Evolutionary conservation across 1,284 basidiomycete species (phyloP).

Genomic region (Somion occarium): DNA sequence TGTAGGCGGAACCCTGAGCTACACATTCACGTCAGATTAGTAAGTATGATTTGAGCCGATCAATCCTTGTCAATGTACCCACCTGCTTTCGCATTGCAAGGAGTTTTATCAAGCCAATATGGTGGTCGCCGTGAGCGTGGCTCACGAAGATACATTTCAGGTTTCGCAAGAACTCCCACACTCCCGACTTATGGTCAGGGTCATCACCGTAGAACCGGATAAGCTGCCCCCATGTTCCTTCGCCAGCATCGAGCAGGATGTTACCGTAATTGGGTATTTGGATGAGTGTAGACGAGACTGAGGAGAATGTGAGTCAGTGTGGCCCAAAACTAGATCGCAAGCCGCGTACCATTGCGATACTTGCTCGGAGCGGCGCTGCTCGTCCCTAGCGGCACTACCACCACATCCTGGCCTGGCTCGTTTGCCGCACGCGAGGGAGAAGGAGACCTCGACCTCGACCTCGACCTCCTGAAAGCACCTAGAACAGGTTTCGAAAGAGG

Average conservation of each 20-base stretch:
- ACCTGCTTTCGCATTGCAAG: conserved; percentile 73
- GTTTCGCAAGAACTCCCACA: conserved; percentile 61
- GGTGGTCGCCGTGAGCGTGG: conserved; percentile 93
- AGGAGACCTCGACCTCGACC: not conserved
- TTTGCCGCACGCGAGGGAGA: conserved; percentile 4
- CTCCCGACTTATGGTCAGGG: conserved; percentile 31
- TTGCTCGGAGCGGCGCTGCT: conserved; percentile 83
- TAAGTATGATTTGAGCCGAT: not conserved
- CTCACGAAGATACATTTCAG: conserved; percentile 83
- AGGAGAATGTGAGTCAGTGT: not conserved
- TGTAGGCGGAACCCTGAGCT: conserved; percentile 56
- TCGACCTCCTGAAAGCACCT: not conserved
- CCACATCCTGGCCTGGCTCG: conserved; percentile 50
- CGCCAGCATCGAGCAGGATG: conserved; percentile 86
- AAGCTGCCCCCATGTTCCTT: conserved; percentile 91
- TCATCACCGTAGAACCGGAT: conserved; percentile 73
- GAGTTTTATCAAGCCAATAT: conserved; percentile 77
- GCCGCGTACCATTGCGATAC: conserved; percentile 71
- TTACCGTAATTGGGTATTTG: conserved; percentile 64
- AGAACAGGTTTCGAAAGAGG: not conserved
- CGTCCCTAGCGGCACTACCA: conserved; percentile 81
- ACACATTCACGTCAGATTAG: not conserved
- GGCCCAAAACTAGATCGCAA: not conserved
- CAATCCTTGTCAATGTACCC: conserved; percentile 15
- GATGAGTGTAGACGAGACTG: conserved; percentile 77